Evolutionary conservation across 352 stramenopile genomes (phyloP).

Genomic region (Phytophthora foliorum): DNA sequence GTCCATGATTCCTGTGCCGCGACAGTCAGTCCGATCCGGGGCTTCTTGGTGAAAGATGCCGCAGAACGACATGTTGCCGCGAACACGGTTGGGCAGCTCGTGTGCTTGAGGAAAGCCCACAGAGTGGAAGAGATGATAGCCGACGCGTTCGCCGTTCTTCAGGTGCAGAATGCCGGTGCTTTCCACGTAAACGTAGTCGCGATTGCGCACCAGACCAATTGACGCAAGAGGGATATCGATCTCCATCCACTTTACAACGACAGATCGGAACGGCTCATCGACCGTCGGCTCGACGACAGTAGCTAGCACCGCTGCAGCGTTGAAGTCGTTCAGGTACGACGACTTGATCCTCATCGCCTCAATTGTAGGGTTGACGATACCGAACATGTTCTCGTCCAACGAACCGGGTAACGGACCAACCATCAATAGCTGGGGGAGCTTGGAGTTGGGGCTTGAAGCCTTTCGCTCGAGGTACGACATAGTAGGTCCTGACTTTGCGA

Average conservation of each 20-base stretch:
- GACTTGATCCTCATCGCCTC: conserved; percentile 42
- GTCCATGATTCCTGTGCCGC: conserved; percentile 30
- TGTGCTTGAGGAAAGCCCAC: conserved; percentile 29
- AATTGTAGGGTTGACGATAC: conserved; percentile 38
- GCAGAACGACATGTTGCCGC: conserved; percentile 55
- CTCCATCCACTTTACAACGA: conserved; percentile 50
- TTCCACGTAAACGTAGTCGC: conserved; percentile 32
- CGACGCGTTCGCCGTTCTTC: conserved; percentile 21
- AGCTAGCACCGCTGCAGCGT: conserved; percentile 49
- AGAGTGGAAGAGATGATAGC: conserved; percentile 34
- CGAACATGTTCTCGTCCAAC: conserved; percentile 55
- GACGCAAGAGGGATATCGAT: conserved; percentile 21
- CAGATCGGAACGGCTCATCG: conserved; percentile 52
- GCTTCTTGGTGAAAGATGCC: conserved; percentile 40
- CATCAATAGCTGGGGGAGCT: conserved; percentile 35
- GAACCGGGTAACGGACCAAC: conserved; percentile 37
- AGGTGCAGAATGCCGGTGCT: conserved; percentile 21
- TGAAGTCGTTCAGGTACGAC: conserved; percentile 37
- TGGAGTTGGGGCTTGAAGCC: conserved; percentile 13
- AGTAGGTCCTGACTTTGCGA: conserved; percentile 19
- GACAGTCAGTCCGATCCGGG: conserved; percentile 16
- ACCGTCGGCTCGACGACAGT: conserved; percentile 48
- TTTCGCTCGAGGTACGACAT: conserved; percentile 28
- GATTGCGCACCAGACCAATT: conserved; percentile 27
- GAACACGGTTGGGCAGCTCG: conserved; percentile 30